A percentile compares a stretch with the other conserved stretches of the same genome.
These are phyloP conservation scores for Odontarrhena argentea DNA, from an alignment of 345 rosid genomes.

Conservation along the genomic window DNA sequence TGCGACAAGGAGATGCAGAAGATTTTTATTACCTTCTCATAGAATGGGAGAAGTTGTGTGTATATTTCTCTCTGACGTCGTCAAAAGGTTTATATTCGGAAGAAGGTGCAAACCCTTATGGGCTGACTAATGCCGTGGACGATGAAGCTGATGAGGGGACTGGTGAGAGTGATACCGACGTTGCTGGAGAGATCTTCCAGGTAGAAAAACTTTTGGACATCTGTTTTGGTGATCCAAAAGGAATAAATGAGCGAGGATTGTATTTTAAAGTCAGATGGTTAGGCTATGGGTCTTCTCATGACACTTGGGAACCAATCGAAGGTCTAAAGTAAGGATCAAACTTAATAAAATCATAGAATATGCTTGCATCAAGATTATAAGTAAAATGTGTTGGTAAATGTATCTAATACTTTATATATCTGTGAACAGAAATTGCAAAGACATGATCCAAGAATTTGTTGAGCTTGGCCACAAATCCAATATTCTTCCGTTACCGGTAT, in stretches of 20 bases:
- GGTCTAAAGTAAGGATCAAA: slow-evolving; percentile 53
- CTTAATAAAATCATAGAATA: background rate
- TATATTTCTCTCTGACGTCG: slow-evolving; percentile 48
- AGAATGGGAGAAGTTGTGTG: slow-evolving; percentile 67
- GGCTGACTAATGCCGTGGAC: slow-evolving; percentile 28
- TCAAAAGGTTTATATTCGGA: slow-evolving; percentile 28
- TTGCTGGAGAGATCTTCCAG: slow-evolving; percentile 52
- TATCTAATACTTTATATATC: background rate
- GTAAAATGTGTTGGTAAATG: background rate
- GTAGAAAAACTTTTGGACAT: slow-evolving; percentile 55
- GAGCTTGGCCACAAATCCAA: slow-evolving; percentile 46
- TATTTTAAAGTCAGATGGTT: slow-evolving; percentile 51
- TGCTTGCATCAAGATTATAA: background rate
- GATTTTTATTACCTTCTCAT: slow-evolving; percentile 56
- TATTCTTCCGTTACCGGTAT: slow-evolving; percentile 66
- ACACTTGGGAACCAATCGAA: slow-evolving; percentile 69
- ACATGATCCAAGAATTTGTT: slow-evolving; percentile 56
- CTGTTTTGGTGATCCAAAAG: slow-evolving; percentile 56
- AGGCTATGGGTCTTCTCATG: slow-evolving; percentile 50
- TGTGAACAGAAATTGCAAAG: slow-evolving; percentile 50
- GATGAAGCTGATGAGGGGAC: slow-evolving; percentile 30
- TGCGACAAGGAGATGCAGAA: slow-evolving; percentile 53
- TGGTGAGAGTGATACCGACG: slow-evolving; percentile 36
- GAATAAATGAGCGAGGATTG: slow-evolving; percentile 41
- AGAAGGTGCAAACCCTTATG: slow-evolving; percentile 31